Base-by-base conservation (phyloP, 139 green algal species). In the Volvox africanus region DNA sequence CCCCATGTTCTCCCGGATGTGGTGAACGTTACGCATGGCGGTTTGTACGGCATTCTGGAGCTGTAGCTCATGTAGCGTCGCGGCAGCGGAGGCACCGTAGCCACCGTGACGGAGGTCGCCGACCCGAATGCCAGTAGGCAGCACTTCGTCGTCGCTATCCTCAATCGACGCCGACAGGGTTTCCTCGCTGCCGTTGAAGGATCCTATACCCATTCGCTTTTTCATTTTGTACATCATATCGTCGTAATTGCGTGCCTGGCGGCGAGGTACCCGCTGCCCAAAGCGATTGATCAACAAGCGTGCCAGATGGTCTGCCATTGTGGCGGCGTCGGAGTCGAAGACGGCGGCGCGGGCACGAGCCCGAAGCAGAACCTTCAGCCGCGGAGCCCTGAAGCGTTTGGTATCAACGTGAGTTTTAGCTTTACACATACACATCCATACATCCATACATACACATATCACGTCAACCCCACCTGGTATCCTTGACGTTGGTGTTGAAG, bases 1-100 rank as follows among this genome's bases (percentile, higher is more conserved):
- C 24, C 87, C 87, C 87, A 91, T 91, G 75, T 85, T 86, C 76
- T 91, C 76, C 0, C 87, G 87, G 33, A 91, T 91, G 20, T 65
- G 32, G 55, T 91, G 87, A 18, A 91, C 80, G 76, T 91, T 91
- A 3, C 75, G 75, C 87, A 91, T 91, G 33, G 87, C 87, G 61
- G 33, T 79, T 62, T 91, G 87, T 33, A 91, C 87, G 44, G 87
- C 87, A 32, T 32, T 79, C 76, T 91, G 87, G 76, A 91, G 87
- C 76, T 91, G 87, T 77, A 91, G 87, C 55, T 91, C 87, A 35
- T 86, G 76, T 77, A 91, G 2, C 33, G 76, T 91, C 76, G 73
- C 55, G 22, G 61, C 61, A 50, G 17, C 44, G 22, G 37, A 22
- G 13, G 20, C 30, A 18, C 55, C 30, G 71, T 69, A 79, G 33